These are phyloP conservation scores for Celoporthe dispersa DNA, from an alignment of 2,329 filamentous ascomycete genomes.

Conservation along the genomic window DNA sequence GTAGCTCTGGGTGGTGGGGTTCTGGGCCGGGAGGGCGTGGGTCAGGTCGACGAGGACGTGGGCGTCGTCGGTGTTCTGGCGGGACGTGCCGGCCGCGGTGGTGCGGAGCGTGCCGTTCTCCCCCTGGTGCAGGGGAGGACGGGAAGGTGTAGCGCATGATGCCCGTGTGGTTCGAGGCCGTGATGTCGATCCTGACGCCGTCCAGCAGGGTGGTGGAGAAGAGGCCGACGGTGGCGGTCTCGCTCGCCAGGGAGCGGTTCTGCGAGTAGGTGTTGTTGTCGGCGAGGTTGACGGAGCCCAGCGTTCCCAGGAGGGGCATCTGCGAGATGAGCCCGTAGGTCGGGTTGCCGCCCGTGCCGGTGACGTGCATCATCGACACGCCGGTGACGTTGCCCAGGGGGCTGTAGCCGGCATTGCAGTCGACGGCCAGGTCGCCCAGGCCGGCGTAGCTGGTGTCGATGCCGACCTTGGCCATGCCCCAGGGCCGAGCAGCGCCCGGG, in stretches of 20 bases:
- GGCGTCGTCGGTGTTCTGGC: conserved; percentile 11
- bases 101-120: too few relatives aligned
- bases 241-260: conserved; percentile 21
- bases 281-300: conserved; percentile 11
- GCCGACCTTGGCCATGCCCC: conserved; percentile 23
- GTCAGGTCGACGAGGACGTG: conserved; percentile 21
- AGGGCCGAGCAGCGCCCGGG: conserved; percentile 14
- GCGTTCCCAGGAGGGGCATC: conserved; percentile 16
- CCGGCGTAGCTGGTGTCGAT: conserved; percentile 22
- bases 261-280: conserved; percentile 23
- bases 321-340: conserved; percentile 23
- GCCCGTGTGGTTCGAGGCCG: conserved; percentile 19
- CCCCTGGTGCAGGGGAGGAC: conserved; percentile 1
- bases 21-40: conserved; percentile 20
- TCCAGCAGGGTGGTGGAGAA: conserved; percentile 23
- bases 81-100: too few relatives aligned
- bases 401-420: conserved; percentile 23
- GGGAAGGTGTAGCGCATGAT: conserved; percentile 23
- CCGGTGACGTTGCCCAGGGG: conserved; percentile 23
- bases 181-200: conserved; percentile 20
- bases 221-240: conserved; percentile 19
- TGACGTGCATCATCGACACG: conserved; percentile 24
- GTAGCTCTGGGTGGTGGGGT: conserved; percentile 15
- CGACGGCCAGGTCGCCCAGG: conserved; percentile 9
- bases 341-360: conserved; percentile 20